These are phyloP conservation scores for Fusarium circinatum DNA, from an alignment of 2,329 filamentous ascomycete genomes.

Conservation along the genomic window DNA sequence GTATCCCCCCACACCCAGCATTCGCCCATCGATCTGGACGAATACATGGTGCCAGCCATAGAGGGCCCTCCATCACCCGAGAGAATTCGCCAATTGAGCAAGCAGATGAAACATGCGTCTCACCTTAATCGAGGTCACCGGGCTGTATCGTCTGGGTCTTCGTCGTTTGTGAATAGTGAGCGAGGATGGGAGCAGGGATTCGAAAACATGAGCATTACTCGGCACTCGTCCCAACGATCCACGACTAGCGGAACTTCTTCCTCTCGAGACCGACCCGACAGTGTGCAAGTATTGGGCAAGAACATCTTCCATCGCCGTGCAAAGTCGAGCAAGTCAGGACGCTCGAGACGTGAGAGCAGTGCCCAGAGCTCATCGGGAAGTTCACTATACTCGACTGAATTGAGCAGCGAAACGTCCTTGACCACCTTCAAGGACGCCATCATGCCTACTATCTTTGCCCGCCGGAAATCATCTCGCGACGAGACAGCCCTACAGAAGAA, in stretches of 20 bases:
- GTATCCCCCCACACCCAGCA: constrained; percentile 25
- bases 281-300: constrained; percentile 68
- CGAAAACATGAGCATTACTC: constrained; percentile 61
- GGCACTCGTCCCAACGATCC: constrained; percentile 67
- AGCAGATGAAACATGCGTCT: constrained; percentile 67
- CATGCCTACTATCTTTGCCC: constrained; percentile 62
- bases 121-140: constrained; percentile 50
- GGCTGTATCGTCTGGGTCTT: constrained; percentile 64
- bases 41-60: constrained; percentile 66
- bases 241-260: constrained; percentile 63
- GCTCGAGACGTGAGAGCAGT: constrained; percentile 58
- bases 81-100: constrained; percentile 66
- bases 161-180: constrained; percentile 59
- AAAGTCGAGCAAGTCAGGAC: constrained; percentile 55
- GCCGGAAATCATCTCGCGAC: constrained; percentile 56
- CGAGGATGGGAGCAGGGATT: constrained; percentile 61
- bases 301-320: constrained; percentile 66
- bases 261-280: constrained; percentile 66
- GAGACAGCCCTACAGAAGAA: constrained; percentile 51
- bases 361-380: constrained; percentile 59
- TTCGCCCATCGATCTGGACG: constrained; percentile 46
- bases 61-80: constrained; percentile 71
- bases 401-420: constrained; percentile 48
- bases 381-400: constrained; percentile 61
- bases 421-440: constrained; percentile 55